Evolutionary conservation across 257 asterid species (phyloP).

Genomic region (Cordia subcordata): DNA sequence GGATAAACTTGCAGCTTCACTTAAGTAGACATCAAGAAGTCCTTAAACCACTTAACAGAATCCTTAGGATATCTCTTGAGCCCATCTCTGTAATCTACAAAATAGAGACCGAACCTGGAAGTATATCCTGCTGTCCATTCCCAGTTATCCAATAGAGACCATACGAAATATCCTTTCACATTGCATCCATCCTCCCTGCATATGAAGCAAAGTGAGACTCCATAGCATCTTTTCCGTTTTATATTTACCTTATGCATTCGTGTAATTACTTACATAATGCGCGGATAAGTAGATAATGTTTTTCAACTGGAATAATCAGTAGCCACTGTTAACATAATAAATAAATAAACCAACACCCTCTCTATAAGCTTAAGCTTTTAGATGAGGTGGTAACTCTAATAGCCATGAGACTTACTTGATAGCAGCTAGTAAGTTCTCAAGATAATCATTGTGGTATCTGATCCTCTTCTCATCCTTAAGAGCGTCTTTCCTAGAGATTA

Average conservation of each 20-base stretch:
- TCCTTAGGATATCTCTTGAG: constrained; percentile 76
- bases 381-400: too few relatives aligned
- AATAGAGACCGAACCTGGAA: constrained; percentile 78
- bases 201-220: not conserved
- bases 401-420: constrained; percentile 47
- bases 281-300: too few relatives aligned
- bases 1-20: too few relatives aligned
- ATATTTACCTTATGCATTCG: not conserved
- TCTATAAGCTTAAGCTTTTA: too few relatives aligned
- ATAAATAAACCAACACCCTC: too few relatives aligned
- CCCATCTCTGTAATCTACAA: constrained; percentile 67
- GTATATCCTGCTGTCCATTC: constrained; percentile 82
- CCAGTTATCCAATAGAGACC: constrained; percentile 96
- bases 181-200: constrained; percentile 89
- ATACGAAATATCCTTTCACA: constrained; percentile 74
- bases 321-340: too few relatives aligned
- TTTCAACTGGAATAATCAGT: not conserved
- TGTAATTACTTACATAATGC: too few relatives aligned
- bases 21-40: constrained; percentile 41
- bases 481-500: constrained; percentile 34
- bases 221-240: not conserved
- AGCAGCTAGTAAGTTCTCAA: constrained; percentile 52
- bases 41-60: constrained; percentile 78
- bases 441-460: constrained; percentile 72
- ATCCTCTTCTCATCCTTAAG: constrained; percentile 70